phyloP scores from a whole-genome alignment of 352 stramenopile genomes.

The Pythium scleroteichum region DNA sequence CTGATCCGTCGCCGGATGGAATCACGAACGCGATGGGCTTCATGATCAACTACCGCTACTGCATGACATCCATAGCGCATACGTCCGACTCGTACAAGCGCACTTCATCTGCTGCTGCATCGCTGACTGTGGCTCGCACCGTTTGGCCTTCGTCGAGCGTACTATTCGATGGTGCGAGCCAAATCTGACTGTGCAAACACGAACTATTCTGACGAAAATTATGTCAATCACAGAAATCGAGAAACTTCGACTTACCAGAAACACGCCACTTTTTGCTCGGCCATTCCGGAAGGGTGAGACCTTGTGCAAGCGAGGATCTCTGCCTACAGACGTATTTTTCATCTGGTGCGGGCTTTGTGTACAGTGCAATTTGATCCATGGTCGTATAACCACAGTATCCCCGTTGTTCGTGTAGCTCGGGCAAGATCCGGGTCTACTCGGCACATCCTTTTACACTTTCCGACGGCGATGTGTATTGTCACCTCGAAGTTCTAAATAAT shows the following conservation, averaged over 20 bases:
- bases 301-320: constrained; percentile 65
- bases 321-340: constrained; percentile 78
- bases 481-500: constrained; percentile 64
- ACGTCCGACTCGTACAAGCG: constrained; percentile 84
- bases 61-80: constrained; percentile 74
- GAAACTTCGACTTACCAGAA: constrained; percentile 36
- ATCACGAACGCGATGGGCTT: constrained; percentile 54
- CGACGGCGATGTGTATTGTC: constrained; percentile 58
- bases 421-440: constrained; percentile 64
- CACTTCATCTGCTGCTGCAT: constrained; percentile 63
- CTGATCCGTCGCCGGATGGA: constrained; percentile 53
- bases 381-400: neutral
- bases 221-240: constrained; percentile 47
- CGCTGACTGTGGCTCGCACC: constrained; percentile 51
- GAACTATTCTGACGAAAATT: no score
- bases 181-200: no score
- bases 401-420: constrained; percentile 36
- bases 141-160: constrained; percentile 51
- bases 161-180: constrained; percentile 61
- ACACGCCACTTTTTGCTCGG: constrained; percentile 75
- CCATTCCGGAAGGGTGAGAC: constrained; percentile 61
- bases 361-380: neutral
- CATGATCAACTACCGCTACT: constrained; percentile 91
- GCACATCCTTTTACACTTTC: constrained; percentile 57
- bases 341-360: constrained; percentile 54